Percentiles rank a stretch among this genome's conserved stretches.
phyloP scores from a whole-genome alignment of 345 rosid genomes.

The Lagerstroemia speciosa region DNA sequence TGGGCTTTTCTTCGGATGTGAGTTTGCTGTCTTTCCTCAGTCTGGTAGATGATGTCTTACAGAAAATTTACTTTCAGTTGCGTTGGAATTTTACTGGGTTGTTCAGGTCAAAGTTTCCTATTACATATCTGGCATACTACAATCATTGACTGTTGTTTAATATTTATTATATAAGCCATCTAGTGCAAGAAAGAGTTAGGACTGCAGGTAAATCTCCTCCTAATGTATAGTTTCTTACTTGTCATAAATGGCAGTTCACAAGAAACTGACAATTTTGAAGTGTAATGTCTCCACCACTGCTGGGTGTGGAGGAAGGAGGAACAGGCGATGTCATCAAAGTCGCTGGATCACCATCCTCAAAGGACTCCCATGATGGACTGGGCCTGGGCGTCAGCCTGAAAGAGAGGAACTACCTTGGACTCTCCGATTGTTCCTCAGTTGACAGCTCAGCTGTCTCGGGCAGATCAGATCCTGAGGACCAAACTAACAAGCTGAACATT shows the following conservation, averaged over 20 bases:
- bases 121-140: no score
- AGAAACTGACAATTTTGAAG: slow-evolving; percentile 13
- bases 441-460: slow-evolving; percentile 29
- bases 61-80: neutral
- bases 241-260: neutral
- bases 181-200: neutral
- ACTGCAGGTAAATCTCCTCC: neutral
- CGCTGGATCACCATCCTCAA: slow-evolving; percentile 33
- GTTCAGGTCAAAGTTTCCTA: no score
- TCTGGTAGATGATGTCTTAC: neutral
- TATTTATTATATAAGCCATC: neutral
- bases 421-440: slow-evolving; percentile 40
- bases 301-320: slow-evolving; percentile 46
- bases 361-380: slow-evolving; percentile 30
- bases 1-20: neutral
- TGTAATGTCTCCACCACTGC: slow-evolving; percentile 63
- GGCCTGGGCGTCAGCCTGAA: slow-evolving; percentile 45
- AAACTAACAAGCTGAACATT: slow-evolving; percentile 34
- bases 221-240: neutral
- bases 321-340: slow-evolving; percentile 27
- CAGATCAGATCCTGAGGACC: slow-evolving; percentile 11
- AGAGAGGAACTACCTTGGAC: slow-evolving; percentile 56
- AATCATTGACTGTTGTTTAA: neutral
- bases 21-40: neutral
- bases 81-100: no score